A percentile compares a stretch with the other conserved stretches of the same genome.
Evolutionary conservation across 108 stramenopile genomes (phyloP).

Genomic region (Asterionellopsis glacialis): DNA sequence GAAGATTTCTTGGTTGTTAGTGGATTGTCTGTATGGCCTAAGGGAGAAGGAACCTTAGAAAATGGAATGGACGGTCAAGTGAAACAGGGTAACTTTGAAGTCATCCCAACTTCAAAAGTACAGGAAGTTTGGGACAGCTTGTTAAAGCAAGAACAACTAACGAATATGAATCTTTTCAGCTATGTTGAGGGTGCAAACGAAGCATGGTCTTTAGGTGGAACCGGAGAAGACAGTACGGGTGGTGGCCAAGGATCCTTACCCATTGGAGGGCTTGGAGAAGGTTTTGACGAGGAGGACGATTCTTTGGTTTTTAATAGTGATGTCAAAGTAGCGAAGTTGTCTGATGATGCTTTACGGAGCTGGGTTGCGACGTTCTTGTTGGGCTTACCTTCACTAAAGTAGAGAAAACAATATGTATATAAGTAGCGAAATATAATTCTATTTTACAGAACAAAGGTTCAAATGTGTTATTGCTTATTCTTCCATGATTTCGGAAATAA

Average conservation of each 20-base stretch:
- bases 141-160: conserved; percentile 47
- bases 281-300: conserved; percentile 76
- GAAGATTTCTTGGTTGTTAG: conserved; percentile 68
- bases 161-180: conserved; percentile 35
- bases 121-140: conserved; percentile 42
- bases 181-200: conserved; percentile 35
- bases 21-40: conserved; percentile 58
- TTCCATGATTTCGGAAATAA: conserved; percentile 28
- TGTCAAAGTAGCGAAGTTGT: conserved; percentile 62
- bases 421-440: too few species aligned
- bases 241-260: conserved; percentile 6
- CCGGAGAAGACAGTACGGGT: conserved; percentile 4
- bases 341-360: conserved; percentile 65
- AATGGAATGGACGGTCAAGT: conserved; percentile 64
- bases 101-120: conserved; percentile 35
- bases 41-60: conserved; percentile 31
- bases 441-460: too few species aligned
- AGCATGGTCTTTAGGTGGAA: conserved; percentile 45
- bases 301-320: conserved; percentile 62
- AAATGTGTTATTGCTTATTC: conserved; percentile 1
- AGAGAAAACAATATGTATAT: too few species aligned
- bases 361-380: conserved; percentile 80
- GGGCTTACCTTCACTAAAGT: conserved; percentile 37
- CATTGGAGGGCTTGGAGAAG: conserved; percentile 59
- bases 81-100: conserved; percentile 52